Evolutionary conservation across 2,329 filamentous ascomycete species (phyloP).

Genomic region (Tolypocladium tropicale): DNA sequence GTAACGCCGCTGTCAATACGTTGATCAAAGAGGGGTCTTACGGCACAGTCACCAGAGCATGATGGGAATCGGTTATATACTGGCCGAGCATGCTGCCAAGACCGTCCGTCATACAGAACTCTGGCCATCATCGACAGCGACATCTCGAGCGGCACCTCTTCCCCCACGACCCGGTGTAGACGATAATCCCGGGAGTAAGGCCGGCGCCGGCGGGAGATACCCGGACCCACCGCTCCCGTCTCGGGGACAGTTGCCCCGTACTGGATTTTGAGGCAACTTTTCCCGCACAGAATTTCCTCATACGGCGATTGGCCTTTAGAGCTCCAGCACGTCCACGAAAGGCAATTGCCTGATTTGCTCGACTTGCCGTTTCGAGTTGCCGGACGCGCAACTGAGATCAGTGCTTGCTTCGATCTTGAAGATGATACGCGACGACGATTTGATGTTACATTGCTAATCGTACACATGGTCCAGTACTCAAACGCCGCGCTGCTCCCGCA

Average conservation of each 20-base stretch:
- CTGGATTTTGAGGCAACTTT: background rate
- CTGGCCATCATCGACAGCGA: too few relatives aligned
- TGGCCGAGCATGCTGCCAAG: background rate
- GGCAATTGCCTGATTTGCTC: background rate
- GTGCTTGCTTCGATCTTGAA: too few relatives aligned
- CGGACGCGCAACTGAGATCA: too few relatives aligned
- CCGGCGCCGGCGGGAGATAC: too few relatives aligned
- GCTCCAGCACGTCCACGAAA: background rate
- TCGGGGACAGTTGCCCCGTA: background rate
- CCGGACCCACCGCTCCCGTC: background rate
- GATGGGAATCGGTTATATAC: background rate
- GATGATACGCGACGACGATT: background rate
- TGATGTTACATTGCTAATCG: too few relatives aligned
- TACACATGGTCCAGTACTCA: too few relatives aligned
- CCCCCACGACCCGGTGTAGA: too few relatives aligned
- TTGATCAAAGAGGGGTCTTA: background rate
- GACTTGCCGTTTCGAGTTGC: background rate
- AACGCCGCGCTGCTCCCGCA: too few relatives aligned
- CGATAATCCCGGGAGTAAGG: too few relatives aligned
- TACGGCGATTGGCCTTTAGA: background rate
- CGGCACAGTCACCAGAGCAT: background rate
- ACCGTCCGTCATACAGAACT: too few relatives aligned
- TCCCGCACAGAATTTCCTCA: background rate
- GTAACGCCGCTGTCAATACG: background rate
- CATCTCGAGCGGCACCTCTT: too few relatives aligned